A percentile compares a stretch with the other conserved stretches of the same genome.
Conservation (phyloP, 2,329 filamentous ascomycete species). For the Penicillium sp. region DNA sequence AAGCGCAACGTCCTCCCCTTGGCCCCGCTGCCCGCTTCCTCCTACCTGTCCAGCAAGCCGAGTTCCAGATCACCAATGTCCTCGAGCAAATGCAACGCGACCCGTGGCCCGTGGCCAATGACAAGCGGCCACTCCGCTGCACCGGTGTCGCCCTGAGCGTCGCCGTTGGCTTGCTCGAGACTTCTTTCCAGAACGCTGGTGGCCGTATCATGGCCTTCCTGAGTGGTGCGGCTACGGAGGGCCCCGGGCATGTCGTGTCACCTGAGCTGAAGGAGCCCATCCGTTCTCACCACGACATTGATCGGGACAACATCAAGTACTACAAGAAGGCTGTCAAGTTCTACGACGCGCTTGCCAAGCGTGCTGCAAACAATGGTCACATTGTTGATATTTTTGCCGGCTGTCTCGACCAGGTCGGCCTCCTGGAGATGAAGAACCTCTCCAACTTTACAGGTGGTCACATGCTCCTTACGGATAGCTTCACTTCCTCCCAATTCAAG, state of each 20-base stretch:
- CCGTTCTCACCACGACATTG: conserved; percentile 97
- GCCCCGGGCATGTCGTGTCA: conserved; percentile 94
- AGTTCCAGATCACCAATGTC: conserved; percentile 95
- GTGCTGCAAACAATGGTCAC: conserved; percentile 93
- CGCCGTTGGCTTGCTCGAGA: conserved; percentile 87
- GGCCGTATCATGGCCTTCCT: conserved; percentile 97
- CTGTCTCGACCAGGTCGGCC: conserved; percentile 93
- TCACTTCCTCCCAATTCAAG: conserved; percentile 99
- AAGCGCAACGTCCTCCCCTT: conserved; percentile 73
- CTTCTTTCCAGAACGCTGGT: conserved; percentile 92
- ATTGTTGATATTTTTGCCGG: conserved; percentile 98
- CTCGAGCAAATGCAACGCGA: conserved; percentile 95
- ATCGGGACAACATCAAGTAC: conserved; percentile 98
- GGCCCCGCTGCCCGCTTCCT: conserved; percentile 88
- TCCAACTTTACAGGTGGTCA: conserved; percentile 96
- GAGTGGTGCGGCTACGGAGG: conserved; percentile 91
- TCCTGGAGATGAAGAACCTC: conserved; percentile 97
- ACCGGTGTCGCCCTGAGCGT: conserved; percentile 96
- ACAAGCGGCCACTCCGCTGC: conserved; percentile 86
- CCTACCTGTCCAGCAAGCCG: conserved; percentile 90
- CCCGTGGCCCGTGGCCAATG: conserved; percentile 94
- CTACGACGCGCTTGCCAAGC: conserved; percentile 91
- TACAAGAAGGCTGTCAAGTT: conserved; percentile 99
- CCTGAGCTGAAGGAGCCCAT: conserved; percentile 95
- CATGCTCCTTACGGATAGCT: conserved; percentile 97